Evolutionary conservation across 305 asterid genomes (phyloP), one percentile per base, ranked within the genome.

Genomic region (Solanum hybrid): DNA sequence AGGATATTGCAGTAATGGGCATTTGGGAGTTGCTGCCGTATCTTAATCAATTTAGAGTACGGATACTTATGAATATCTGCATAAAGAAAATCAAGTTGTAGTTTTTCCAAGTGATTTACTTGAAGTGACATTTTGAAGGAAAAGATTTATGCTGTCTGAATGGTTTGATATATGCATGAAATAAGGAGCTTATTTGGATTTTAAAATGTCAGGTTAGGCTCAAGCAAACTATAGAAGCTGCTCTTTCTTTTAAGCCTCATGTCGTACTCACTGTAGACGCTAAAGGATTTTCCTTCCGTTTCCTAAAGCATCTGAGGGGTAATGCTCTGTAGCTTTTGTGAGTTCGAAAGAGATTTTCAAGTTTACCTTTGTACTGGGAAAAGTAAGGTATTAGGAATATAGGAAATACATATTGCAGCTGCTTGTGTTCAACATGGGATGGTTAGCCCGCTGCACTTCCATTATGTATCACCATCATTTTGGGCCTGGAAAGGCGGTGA

Each of bases 401-500:
- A 88, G 92, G 85, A 90, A 92, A 92, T 93, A 90, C 90, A 90
- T 94, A 93, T 93, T 95, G 95, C 98, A 97, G 99, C 93, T 94
- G 91, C 91, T 88, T 95, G 91, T 89, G 90, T 92, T 89, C 90
- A 91, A 79, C 92, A 92, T 77, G 92, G 92, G 69, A 60, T 90
- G 85, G 88, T 88, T 89, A 75, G 93, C 89, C 96, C 98, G 64
- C 94, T 64, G 69, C 98, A 95, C 91, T 96, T 96, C 92, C 98
- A 96, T 92, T 97, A 96, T 79, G 98, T 96, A 32, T 96, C 99
- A 51, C 99, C 99, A 5, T 96, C 99, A 78, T 97, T 96, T 93
- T 97, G 99, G 99, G 98, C 98, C 75, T 97, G 99, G 99, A 95
- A 89, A 93, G 99, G 99, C 75, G 99, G 99, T 85, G 98, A 96